A percentile compares a stretch with the other conserved stretches of the same genome.
These are phyloP conservation scores for Petunia hybrid DNA, from an alignment of 305 asterid genomes.

Conservation along the genomic window DNA sequence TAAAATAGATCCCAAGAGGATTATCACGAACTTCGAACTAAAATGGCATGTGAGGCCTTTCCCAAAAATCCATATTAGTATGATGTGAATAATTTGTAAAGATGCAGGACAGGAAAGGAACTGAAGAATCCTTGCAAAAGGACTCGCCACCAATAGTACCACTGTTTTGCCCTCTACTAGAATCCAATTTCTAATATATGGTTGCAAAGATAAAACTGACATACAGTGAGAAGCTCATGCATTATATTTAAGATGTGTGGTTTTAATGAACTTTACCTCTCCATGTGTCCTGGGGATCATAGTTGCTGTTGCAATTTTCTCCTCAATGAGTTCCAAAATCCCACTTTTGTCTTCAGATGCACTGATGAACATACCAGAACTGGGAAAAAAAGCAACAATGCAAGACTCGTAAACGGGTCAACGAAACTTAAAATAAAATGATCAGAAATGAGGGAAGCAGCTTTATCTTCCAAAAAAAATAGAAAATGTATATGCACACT, in stretches of 20 bases:
- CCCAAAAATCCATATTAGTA: background rate
- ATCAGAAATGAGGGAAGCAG: background rate
- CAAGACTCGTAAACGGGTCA: background rate
- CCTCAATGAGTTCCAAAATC: constrained; percentile 70
- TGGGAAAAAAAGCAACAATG: constrained; percentile 33
- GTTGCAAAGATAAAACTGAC: background rate
- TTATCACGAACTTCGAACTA: background rate
- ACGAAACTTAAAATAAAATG: background rate
- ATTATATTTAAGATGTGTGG: constrained; percentile 1
- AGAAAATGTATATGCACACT: background rate
- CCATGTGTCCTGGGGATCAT: constrained; percentile 82
- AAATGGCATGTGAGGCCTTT: background rate
- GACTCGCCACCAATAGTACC: constrained; percentile 13
- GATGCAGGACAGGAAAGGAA: background rate
- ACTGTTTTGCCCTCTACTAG: background rate
- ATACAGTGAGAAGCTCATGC: background rate
- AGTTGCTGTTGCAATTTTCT: constrained; percentile 84
- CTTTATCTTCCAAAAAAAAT: constrained; percentile 13
- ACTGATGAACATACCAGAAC: constrained; percentile 94
- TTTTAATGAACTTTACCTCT: constrained; percentile 61
- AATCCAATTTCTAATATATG: background rate
- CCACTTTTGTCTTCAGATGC: constrained; percentile 91
- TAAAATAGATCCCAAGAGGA: background rate
- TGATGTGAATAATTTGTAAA: background rate
- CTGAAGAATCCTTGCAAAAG: background rate